A percentile compares a stretch with the other conserved stretches of the same genome.
phyloP scores from a whole-genome alignment of 441 rosid genomes.

The Gossypium davidsonii region DNA sequence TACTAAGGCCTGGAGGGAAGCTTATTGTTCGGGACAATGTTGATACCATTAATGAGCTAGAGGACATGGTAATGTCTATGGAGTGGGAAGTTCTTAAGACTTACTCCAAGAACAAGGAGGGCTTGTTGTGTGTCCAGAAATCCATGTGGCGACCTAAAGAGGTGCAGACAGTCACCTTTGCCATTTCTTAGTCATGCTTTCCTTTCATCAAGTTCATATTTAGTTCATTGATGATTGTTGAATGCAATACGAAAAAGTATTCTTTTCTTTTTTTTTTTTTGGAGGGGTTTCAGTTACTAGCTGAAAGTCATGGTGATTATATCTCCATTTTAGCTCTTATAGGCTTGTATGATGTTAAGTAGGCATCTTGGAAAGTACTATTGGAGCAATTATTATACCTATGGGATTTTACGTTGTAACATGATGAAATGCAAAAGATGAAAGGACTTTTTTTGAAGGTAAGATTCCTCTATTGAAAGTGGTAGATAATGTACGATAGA shows the following conservation, averaged over 20 bases:
- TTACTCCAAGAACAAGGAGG: neutral
- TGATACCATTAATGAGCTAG: conserved; percentile 4
- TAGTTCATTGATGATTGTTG: neutral
- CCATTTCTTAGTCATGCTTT: conserved; percentile 1
- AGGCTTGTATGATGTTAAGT: neutral
- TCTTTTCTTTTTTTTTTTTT: neutral
- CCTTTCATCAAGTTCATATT: neutral
- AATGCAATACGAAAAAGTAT: neutral
- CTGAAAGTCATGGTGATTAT: neutral
- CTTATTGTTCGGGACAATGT: conserved; percentile 6
- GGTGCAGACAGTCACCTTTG: neutral
- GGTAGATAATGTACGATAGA: no score
- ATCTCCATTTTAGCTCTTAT: neutral
- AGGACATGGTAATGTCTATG: neutral
- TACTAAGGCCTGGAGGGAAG: conserved; percentile 5
- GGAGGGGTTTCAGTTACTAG: neutral
- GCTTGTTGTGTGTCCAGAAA: conserved; percentile 6
- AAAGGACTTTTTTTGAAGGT: neutral
- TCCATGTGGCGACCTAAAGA: conserved; percentile 1
- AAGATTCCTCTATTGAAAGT: conserved; percentile 11
- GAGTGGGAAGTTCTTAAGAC: neutral
- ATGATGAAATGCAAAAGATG: neutral
- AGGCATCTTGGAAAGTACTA: neutral
- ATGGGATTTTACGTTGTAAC: conserved; percentile 10
- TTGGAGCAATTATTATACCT: neutral